Evolutionary conservation across 495 filamentous ascomycete species (phyloP).

Genomic region (Pyrenula massariospora): DNA sequence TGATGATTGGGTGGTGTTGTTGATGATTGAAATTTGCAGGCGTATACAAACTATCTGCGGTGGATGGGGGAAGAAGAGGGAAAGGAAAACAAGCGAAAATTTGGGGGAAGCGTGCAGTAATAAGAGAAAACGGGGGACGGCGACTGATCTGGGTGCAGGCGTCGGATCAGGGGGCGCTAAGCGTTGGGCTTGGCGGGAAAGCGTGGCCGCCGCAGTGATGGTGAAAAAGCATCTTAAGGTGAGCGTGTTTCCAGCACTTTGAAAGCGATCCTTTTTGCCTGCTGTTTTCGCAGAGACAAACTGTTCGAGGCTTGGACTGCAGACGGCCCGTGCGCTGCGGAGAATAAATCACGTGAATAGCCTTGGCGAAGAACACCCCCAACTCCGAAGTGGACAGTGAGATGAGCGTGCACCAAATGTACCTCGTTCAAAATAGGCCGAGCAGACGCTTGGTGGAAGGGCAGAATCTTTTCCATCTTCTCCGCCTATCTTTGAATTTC

Average conservation of each 20-base stretch:
- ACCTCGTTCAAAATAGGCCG: too few species aligned
- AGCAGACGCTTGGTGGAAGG: too few species aligned
- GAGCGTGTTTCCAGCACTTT: neutral
- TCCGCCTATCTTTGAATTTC: too few species aligned
- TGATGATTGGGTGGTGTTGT: slow-evolving; percentile 16
- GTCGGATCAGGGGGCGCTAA: neutral
- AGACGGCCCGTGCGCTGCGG: neutral
- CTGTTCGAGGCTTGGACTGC: neutral
- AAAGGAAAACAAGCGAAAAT: slow-evolving; percentile 10
- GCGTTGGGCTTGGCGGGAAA: too few species aligned
- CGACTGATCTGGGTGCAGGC: neutral
- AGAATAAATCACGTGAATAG: neutral
- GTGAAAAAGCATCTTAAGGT: neutral
- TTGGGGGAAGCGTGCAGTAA: slow-evolving; percentile 2
- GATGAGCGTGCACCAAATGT: too few species aligned
- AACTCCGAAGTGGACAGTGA: too few species aligned
- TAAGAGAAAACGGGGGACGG: neutral
- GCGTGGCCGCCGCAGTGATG: neutral
- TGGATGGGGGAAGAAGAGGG: slow-evolving; percentile 16
- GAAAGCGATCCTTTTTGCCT: neutral
- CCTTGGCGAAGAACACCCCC: neutral
- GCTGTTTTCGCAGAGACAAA: neutral
- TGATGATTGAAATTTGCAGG: slow-evolving; percentile 10
- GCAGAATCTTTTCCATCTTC: too few species aligned
- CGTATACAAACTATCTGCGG: slow-evolving; percentile 14